Conservation (phyloP, 768 basidiomycete species). For the Tremella mesenterica region DNA sequence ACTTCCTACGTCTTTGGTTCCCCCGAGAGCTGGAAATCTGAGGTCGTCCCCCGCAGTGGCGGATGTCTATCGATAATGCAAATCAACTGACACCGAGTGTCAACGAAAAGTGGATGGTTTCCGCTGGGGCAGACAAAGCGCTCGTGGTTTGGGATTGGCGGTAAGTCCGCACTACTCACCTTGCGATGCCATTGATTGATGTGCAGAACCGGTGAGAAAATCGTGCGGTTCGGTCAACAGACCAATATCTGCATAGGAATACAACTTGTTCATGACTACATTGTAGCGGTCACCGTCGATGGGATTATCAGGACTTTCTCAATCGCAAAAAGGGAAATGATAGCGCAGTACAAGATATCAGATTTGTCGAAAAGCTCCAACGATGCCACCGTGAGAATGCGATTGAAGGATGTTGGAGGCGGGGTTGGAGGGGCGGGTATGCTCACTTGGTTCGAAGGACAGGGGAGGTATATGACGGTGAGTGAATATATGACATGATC, state of each 20-base stretch:
- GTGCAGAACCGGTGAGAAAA: constrained; percentile 79
- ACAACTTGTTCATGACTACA: constrained; percentile 68
- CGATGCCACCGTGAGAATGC: constrained; percentile 46
- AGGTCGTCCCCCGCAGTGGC: too few species aligned
- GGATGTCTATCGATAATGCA: too few species aligned
- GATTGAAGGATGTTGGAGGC: constrained; percentile 65
- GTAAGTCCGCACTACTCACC: background rate
- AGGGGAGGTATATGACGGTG: constrained; percentile 83
- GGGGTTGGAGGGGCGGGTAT: constrained; percentile 44
- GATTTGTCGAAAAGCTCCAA: constrained; percentile 62
- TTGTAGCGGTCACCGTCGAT: constrained; percentile 86
- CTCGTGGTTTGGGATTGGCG: constrained; percentile 56
- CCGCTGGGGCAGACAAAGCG: constrained; percentile 64
- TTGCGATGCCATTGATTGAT: constrained; percentile 50
- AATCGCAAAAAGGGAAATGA: constrained; percentile 81
- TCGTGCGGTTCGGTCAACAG: constrained; percentile 84
- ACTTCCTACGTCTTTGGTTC: too few species aligned
- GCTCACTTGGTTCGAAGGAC: constrained; percentile 69
- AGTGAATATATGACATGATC: constrained; percentile 31
- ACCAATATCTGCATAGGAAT: constrained; percentile 87
- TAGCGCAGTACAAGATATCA: constrained; percentile 78
- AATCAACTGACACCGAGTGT: constrained; percentile 44
- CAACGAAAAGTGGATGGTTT: constrained; percentile 74
- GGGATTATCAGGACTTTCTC: constrained; percentile 84
- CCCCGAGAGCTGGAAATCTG: too few species aligned